Base-by-base conservation (phyloP, 345 rosid species). In the Lumnitzera racemosa region DNA sequence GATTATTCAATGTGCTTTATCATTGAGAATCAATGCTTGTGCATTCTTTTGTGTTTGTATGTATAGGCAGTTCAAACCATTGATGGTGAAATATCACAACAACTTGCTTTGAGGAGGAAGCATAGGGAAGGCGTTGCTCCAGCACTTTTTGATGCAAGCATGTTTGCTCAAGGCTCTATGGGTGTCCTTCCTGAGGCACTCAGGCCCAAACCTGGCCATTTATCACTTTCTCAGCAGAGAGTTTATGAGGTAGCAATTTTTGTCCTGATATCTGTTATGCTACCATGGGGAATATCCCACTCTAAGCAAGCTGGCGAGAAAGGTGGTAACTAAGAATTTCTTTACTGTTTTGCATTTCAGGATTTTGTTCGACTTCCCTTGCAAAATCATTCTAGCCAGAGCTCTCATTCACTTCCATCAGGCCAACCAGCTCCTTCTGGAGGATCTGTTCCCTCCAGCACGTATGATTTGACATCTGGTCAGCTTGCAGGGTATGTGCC, bases 281-380 rank as follows among this genome's bases (percentile, higher is more conserved):
- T 59, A 7, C 43, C 43, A 36, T 36, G 43, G 9, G 43, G 43
- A 36, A 5, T 36, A 36, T 36, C 43, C 43, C 43, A 36, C 43
- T 36, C 43, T 36, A 36, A 36, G 43, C 43, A 36, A 27, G 43
- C 43, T 36, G 17, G 56, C 53, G 3, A 56, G 64, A 62, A 64
- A 64, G 47, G 49, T 59, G 68, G 51, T 41, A 52, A 49, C 57
- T 63, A 57, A 51, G 13, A 24, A 36, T 53, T 63, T 29, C 47
- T 12, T 53, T 23, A 11, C 31, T 53, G 12, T 10, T 27, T 12
- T 10, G 55, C 25, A 24, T 53, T 27, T 75, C 78, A 94, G 99
- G 99, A 94, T 67, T 94, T 94, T 68, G 89, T 90, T 74, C 86
- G 95, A 72, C 90, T 88, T 79, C 99, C 97, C 46, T 90, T 82